These are phyloP conservation scores for Cubamyces sp. DNA, from an alignment of 768 basidiomycete species.

Conservation along the genomic window DNA sequence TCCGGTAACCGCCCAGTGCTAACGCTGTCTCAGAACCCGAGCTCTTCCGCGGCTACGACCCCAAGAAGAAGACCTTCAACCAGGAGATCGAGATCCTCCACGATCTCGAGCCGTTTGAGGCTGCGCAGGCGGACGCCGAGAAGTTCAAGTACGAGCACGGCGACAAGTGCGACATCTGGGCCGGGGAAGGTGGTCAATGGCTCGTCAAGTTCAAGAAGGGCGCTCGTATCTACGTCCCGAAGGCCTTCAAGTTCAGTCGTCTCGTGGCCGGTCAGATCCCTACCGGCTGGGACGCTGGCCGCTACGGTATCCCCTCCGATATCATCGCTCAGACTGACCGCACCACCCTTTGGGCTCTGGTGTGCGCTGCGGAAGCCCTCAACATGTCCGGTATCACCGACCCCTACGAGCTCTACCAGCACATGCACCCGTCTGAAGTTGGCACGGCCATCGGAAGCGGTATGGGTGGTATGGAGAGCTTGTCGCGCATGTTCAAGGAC, in stretches of 20 bases:
- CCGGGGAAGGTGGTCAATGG: conserved; percentile 90
- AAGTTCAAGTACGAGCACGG: conserved; percentile 98
- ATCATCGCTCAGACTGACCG: conserved; percentile 95
- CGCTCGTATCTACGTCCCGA: conserved; percentile 89
- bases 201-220: conserved; percentile 99
- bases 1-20: not conserved
- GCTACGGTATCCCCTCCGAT: conserved; percentile 96
- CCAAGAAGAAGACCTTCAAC: conserved; percentile 95
- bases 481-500: conserved; percentile 98
- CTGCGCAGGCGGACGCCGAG: conserved; percentile 85
- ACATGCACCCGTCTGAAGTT: conserved; percentile 95
- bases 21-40: conserved; percentile 75
- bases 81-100: conserved; percentile 97
- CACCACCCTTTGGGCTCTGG: conserved; percentile 91
- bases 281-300: conserved; percentile 95
- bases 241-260: conserved; percentile 93
- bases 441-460: conserved; percentile 94
- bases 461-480: conserved; percentile 93
- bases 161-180: conserved; percentile 96
- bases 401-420: conserved; percentile 96
- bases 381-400: conserved; percentile 97
- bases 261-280: conserved; percentile 96
- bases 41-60: conserved; percentile 96
- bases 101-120: conserved; percentile 95
- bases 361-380: conserved; percentile 92